Percentiles rank a stretch among this genome's conserved stretches.
phyloP scores from a whole-genome alignment of 306 rosid species.

The Dalbergia cochinchinensis region DNA sequence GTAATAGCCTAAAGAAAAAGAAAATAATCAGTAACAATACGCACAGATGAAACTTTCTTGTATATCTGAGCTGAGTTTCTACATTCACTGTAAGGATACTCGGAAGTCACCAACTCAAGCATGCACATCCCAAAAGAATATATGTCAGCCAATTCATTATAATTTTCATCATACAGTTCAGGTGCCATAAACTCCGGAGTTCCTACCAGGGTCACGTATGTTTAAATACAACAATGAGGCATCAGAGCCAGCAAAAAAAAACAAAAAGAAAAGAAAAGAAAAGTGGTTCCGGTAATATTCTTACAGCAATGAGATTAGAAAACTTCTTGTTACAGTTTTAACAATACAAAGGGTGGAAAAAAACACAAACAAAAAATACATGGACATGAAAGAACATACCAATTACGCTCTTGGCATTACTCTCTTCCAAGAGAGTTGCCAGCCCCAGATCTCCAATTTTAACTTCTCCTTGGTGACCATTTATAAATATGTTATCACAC shows the following conservation, averaged over 20 bases:
- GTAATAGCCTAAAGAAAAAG: not conserved
- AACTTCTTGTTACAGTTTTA: not conserved
- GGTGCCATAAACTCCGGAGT: slow-evolving; percentile 74
- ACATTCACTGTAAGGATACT: slow-evolving; percentile 64
- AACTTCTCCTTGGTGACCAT: slow-evolving; percentile 66
- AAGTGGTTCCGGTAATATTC: not conserved
- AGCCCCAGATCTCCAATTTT: slow-evolving; percentile 65
- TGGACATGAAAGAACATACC: slow-evolving; percentile 42
- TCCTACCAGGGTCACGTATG: slow-evolving; percentile 40
- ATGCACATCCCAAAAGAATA: slow-evolving; percentile 67
- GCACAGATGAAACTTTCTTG: slow-evolving; percentile 67
- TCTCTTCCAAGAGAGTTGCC: slow-evolving; percentile 55
- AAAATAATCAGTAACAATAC: slow-evolving; percentile 12
- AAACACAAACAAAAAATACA: not conserved
- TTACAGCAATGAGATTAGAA: not conserved
- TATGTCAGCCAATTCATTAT: slow-evolving; percentile 62
- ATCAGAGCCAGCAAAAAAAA: not conserved
- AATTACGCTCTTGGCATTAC: slow-evolving; percentile 53
- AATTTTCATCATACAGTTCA: slow-evolving; percentile 62
- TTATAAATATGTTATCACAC: slow-evolving; percentile 64
- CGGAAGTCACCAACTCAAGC: slow-evolving; percentile 62
- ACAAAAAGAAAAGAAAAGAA: not conserved
- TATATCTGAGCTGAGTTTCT: slow-evolving; percentile 62
- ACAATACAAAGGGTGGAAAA: not conserved
- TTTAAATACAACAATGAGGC: slow-evolving; percentile 3